Evolutionary conservation across 169 alveolate species (phyloP).

Genomic region (Plasmodium reichenowi): DNA sequence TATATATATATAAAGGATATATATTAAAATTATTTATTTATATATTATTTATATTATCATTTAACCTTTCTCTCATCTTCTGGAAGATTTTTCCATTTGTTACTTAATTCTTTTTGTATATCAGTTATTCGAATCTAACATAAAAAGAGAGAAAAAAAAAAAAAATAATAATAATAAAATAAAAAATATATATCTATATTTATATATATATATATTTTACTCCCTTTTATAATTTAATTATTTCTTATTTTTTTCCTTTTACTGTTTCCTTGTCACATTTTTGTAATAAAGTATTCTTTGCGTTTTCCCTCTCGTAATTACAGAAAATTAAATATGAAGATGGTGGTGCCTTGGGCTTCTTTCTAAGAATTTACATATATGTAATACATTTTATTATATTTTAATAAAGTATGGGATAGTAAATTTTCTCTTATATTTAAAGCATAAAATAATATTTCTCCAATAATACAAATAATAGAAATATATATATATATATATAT

Average conservation of each 20-base stretch:
- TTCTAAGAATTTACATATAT: conserved; percentile 9
- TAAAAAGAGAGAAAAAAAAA: background rate
- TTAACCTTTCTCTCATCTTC: conserved; percentile 68
- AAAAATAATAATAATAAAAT: background rate
- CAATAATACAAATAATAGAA: too few species aligned
- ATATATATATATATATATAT: too few species aligned
- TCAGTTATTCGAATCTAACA: conserved; percentile 64
- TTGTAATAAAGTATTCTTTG: conserved; percentile 26
- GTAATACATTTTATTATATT: too few species aligned
- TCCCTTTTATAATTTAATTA: background rate
- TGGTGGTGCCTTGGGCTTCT: conserved; percentile 69
- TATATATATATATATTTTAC: background rate
- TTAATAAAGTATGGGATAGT: too few species aligned
- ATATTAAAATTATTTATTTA: background rate
- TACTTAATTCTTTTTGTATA: conserved; percentile 71
- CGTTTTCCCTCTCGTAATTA: conserved; percentile 67
- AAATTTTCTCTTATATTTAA: too few species aligned
- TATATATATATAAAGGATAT: background rate
- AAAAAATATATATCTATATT: background rate
- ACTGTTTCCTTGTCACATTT: conserved; percentile 49
- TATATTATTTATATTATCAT: background rate
- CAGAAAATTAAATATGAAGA: conserved; percentile 72
- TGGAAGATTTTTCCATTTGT: conserved; percentile 56
- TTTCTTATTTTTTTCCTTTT: conserved; percentile 15
- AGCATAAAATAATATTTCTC: too few species aligned